A percentile compares a stretch with the other conserved stretches of the same genome.
These are phyloP conservation scores for Fraxinus latifolia DNA, from an alignment of 305 asterid genomes.

Conservation along the genomic window DNA sequence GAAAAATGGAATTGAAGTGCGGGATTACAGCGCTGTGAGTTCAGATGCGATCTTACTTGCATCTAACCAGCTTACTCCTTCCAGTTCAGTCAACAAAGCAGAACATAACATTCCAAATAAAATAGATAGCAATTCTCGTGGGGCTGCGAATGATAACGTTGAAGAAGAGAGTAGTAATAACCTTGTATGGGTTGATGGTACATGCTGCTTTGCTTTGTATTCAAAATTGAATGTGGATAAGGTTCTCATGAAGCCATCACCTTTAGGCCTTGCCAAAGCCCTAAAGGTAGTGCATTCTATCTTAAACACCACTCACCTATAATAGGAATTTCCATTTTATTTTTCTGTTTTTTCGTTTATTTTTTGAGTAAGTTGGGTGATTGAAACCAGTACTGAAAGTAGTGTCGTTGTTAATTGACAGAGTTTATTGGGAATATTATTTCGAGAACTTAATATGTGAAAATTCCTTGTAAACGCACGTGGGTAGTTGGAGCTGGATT, in stretches of 20 bases:
- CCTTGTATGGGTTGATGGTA: slow-evolving; percentile 75
- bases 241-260: slow-evolving; percentile 67
- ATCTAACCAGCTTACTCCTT: slow-evolving; percentile 52
- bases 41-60: slow-evolving; percentile 69
- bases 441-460: not conserved
- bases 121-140: slow-evolving; percentile 11
- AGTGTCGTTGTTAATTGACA: not conserved
- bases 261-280: slow-evolving; percentile 89
- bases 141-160: slow-evolving; percentile 23
- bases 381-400: slow-evolving; percentile 5
- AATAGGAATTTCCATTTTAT: not conserved
- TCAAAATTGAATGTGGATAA: slow-evolving; percentile 64
- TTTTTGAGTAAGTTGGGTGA: slow-evolving; percentile 1
- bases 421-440: not conserved
- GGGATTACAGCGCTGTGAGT: slow-evolving; percentile 67
- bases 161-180: slow-evolving; percentile 37
- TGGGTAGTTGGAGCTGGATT: not conserved
- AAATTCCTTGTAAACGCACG: not conserved
- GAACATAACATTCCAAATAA: slow-evolving; percentile 14
- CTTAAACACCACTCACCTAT: slow-evolving; percentile 1
- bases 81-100: slow-evolving; percentile 30
- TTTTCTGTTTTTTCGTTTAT: slow-evolving; percentile 4
- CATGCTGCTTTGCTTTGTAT: slow-evolving; percentile 78
- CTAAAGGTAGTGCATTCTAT: slow-evolving; percentile 54
- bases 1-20: slow-evolving; percentile 63